These are phyloP conservation scores for Eucalyptus sp. DNA, from an alignment of 345 rosid genomes.

Conservation along the genomic window DNA sequence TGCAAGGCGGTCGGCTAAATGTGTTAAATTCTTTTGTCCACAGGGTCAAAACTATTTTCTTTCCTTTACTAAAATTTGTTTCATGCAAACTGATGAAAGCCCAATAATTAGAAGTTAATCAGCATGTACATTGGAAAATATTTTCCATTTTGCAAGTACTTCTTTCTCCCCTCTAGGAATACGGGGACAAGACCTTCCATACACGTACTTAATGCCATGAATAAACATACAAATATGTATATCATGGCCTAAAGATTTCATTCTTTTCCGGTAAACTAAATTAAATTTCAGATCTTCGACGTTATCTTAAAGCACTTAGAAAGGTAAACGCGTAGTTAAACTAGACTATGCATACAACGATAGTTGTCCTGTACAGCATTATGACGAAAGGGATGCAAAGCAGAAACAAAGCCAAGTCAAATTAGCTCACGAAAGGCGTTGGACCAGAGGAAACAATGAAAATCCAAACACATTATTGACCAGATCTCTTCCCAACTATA, in stretches of 20 bases:
- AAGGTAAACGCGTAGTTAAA: not conserved
- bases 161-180: not conserved
- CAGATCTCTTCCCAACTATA: not conserved
- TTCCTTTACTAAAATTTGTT: not conserved
- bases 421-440: not conserved
- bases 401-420: not conserved
- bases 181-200: not conserved
- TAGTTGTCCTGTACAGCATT: not conserved
- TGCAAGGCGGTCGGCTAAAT: accelerated
- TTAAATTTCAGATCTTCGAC: not conserved
- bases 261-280: not conserved
- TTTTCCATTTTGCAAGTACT: not conserved
- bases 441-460: not conserved
- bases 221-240: not conserved
- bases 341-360: not conserved
- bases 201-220: not conserved
- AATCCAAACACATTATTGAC: not conserved
- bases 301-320: not conserved
- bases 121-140: not conserved
- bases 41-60: too few relatives aligned
- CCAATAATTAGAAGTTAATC: not conserved
- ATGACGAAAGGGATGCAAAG: not conserved
- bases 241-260: not conserved
- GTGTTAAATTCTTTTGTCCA: not conserved
- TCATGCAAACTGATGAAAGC: not conserved